These are phyloP conservation scores for Yamadazyma diospyri DNA, from an alignment of 1,139 yeast species.

Conservation along the genomic window DNA sequence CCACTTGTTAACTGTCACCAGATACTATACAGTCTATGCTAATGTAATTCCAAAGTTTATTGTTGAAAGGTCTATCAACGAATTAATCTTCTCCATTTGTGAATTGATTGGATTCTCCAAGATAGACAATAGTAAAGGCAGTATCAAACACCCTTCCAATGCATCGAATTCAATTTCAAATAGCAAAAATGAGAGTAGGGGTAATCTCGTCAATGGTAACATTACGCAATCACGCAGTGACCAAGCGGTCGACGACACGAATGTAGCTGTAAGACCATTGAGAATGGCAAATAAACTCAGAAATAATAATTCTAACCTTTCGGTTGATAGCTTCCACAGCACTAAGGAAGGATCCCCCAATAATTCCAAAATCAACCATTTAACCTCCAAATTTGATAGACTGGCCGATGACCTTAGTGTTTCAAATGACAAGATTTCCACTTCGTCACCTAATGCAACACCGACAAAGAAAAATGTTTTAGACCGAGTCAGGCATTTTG, in stretches of 20 bases:
- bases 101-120: conserved; percentile 45
- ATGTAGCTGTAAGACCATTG: conserved; percentile 52
- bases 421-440: conserved; percentile 6
- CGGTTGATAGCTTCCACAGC: conserved; percentile 10
- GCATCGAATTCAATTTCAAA: not conserved
- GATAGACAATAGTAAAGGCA: conserved; percentile 13
- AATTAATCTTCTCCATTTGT: conserved; percentile 68
- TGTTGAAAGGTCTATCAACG: conserved; percentile 76
- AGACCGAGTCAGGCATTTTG: conserved; percentile 40
- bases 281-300: conserved; percentile 51
- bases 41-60: conserved; percentile 67
- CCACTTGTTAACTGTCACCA: conserved; percentile 72
- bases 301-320: conserved; percentile 9
- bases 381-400: conserved; percentile 16
- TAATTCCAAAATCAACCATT: conserved; percentile 1
- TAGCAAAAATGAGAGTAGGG: not conserved
- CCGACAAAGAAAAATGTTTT: conserved; percentile 25
- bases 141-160: not conserved
- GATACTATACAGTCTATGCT: conserved; percentile 68
- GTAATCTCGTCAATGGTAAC: not conserved
- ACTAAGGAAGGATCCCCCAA: conserved; percentile 6
- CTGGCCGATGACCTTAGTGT: conserved; percentile 11
- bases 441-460: conserved; percentile 16
- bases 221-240: conserved; percentile 8
- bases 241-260: conserved; percentile 10